phyloP scores from a whole-genome alignment of 768 basidiomycete species.

The Jaapia argillacea region DNA sequence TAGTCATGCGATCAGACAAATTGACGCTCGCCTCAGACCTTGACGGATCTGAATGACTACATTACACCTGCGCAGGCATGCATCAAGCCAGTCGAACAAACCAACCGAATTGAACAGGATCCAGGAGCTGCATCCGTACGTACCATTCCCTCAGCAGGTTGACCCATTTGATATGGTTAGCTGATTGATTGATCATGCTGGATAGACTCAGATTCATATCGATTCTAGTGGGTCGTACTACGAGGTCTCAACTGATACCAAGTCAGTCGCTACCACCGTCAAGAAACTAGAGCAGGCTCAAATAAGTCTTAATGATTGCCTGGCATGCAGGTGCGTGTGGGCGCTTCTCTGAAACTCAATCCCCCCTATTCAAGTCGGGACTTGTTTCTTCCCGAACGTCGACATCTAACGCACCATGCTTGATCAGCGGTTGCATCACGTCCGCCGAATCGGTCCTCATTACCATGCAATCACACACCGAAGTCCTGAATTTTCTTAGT shows the following conservation, averaged over 20 bases:
- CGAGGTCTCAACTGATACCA: constrained; percentile 45
- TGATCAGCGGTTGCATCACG: constrained; percentile 94
- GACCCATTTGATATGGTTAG: too few relatives aligned
- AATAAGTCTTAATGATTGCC: constrained; percentile 93
- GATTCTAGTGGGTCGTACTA: constrained; percentile 83
- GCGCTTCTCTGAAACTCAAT: background rate
- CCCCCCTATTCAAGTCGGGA: background rate
- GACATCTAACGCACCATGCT: too few relatives aligned
- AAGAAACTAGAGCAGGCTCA: constrained; percentile 87
- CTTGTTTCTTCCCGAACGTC: too few relatives aligned
- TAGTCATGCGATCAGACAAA: constrained; percentile 5
- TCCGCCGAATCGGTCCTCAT: constrained; percentile 97
- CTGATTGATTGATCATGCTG: constrained; percentile 1
- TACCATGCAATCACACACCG: constrained; percentile 88
- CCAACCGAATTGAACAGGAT: constrained; percentile 25
- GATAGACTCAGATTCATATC: constrained; percentile 85
- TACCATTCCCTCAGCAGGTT: background rate
- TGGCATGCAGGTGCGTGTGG: constrained; percentile 83
- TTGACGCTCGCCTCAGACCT: constrained; percentile 38
- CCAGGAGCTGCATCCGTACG: constrained; percentile 34
- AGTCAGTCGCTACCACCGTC: constrained; percentile 13
- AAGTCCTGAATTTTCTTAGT: constrained; percentile 75
- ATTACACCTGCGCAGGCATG: constrained; percentile 94
- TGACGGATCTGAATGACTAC: constrained; percentile 95
- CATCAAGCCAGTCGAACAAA: constrained; percentile 83